Base-by-base conservation (phyloP, 352 stramenopile genomes). In the Pythium myriotylum region DNA sequence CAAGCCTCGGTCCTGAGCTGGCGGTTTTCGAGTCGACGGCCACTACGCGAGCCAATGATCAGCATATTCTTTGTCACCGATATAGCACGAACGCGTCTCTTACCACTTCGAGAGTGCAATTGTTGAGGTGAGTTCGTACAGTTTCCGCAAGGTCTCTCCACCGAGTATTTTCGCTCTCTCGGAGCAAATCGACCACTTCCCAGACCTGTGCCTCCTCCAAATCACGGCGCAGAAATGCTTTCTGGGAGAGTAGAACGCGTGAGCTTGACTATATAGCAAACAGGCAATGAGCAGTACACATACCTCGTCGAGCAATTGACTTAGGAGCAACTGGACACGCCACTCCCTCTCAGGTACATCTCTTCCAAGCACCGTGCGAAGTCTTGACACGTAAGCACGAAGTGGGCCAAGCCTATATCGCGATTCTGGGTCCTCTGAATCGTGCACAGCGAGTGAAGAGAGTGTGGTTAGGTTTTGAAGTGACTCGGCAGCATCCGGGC, bases 101-200 rank as follows among this genome's bases (percentile, higher is more conserved):
- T 61, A 61, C 56, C 46, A 50, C 46, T 43, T 64, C 56, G 10
- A 64, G 37, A n/a, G 56, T 64, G 37, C 56, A 64, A 40, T 64
- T 64, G 10, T 24, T 57, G 19, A 64, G 23, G 22, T 64, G 56
- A 17, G 27, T 50, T 26, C 47, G 40, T 23, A 54, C 35, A 2
- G 59, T 60, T 2, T 54, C 43, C 16, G 46, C 41, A 32, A 66
- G 29, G 26, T 54, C 49, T 13, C 22, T 9, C 29, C 29, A 60
- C 0, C 35, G 50, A 9, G 29, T 35, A 24, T 60, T 51, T 5
- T 39, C 27, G 17, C 17, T 55, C 2, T 16, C 29, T 20, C 41
- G 27, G 19, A 60, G 12, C 8, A 54, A 17, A 17, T 54, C 23
- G 20, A 66, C 17, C 13, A 66, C 14, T 14, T 41, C 59, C 16